Evolutionary conservation across 1,284 basidiomycete species (phyloP), one percentile per base, ranked within the genome.

Genomic region (Bjerkandera adusta): DNA sequence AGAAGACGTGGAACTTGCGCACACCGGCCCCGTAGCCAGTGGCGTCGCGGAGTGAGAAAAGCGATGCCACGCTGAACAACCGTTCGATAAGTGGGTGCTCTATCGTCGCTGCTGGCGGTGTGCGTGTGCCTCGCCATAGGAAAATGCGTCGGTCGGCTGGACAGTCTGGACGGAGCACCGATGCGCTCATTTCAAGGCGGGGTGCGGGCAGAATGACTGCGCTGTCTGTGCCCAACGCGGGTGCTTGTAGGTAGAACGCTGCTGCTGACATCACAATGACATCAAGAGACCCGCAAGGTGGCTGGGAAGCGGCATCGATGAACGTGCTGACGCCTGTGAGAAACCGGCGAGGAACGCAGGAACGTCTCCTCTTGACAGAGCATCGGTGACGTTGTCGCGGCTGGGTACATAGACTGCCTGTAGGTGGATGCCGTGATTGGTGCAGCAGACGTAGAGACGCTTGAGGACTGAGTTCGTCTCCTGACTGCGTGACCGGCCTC

Each of bases 1-100:
- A 68, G 49, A 68, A 69, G 1, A 69, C 15, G 46, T 69, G 67
- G 43, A 68, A 70, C 44, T 71, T 71, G 2, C 61, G 55, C 0
- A 70, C 49, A 3, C 61, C 67, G 2, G 68, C 51, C 0, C 68
- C 62, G 48, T 68, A 68, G 18, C 55, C 48, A 0, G 33, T 26
- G 0, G 60, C 33, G 42, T 66, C 62, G 1, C 45, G 13, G 2
- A 70, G 51, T 0, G 65, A 66, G 1, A 30, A 53, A 11, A 45
- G 41, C 0, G 59, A 58, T 0, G 68, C 66, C 3, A 52, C 5
- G 5, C 50, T 21, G 1, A 55, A 51, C 6, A 68, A 30, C n/a
- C 37, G 22, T 10, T 27, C 24, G 0, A 70, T 47, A 2, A 65
- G 22, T 2, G 63, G 62, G 30, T 56, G 13, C 15, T 54, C 20